These are phyloP conservation scores for Fragilaria crotonensis DNA, from an alignment of 108 stramenopile species.

Conservation along the genomic window DNA sequence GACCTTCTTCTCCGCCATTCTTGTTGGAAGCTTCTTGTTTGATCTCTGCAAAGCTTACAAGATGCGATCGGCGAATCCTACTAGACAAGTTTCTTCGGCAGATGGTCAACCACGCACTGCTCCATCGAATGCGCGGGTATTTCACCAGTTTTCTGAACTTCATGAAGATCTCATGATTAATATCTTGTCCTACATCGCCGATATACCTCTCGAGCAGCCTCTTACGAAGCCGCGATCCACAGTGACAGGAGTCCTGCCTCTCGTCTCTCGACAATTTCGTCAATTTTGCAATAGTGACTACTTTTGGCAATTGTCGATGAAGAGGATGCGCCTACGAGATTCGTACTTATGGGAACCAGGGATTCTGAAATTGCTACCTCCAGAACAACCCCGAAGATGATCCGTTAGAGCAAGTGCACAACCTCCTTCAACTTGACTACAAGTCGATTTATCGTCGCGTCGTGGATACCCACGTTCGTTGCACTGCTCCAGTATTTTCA, in stretches of 20 bases:
- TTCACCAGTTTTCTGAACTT: conserved; percentile 23
- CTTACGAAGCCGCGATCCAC: conserved; percentile 9
- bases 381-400: neutral
- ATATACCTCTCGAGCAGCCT: conserved; percentile 40
- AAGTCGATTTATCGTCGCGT: conserved; percentile 46
- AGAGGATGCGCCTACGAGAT: neutral
- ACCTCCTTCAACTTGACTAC: conserved; percentile 14
- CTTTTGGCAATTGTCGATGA: conserved; percentile 36
- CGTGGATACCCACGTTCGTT: conserved; percentile 34
- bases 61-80: no score
- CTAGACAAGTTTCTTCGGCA: no score
- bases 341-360: conserved; percentile 5
- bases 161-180: conserved; percentile 43
- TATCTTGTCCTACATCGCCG: conserved; percentile 52
- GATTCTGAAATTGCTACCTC: conserved; percentile 5
- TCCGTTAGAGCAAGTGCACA: conserved; percentile 15
- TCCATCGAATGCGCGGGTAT: no score
- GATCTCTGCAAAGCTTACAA: no score
- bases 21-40: no score
- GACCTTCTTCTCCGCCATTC: no score
- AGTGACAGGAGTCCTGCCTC: conserved; percentile 42
- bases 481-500: conserved; percentile 57
- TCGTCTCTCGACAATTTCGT: conserved; percentile 52
- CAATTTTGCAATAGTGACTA: conserved; percentile 24
- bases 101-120: no score